phyloP scores from a whole-genome alignment of 441 rosid species.

The Croton laevigatus region DNA sequence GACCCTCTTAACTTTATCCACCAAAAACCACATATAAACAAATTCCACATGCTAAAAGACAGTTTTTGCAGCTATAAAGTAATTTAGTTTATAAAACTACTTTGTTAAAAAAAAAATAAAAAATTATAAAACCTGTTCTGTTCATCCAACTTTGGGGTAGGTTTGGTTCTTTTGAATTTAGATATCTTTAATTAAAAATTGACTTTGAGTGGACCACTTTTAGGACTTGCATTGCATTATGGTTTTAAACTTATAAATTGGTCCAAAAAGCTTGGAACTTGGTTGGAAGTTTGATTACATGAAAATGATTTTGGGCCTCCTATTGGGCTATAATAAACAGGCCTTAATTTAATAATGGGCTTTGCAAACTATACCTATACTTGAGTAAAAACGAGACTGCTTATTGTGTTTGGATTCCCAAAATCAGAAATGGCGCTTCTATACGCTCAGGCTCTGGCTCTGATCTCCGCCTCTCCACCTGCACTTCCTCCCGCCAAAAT shows the following conservation, averaged over 20 bases:
- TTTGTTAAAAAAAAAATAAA: too few species aligned
- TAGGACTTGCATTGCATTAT: too few species aligned
- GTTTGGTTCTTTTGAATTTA: not conserved
- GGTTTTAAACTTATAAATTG: not conserved
- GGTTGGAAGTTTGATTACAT: not conserved
- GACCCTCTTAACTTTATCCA: not conserved
- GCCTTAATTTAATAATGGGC: not conserved
- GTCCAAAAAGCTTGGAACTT: not conserved
- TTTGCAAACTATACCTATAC: not conserved
- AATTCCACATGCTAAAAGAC: not conserved
- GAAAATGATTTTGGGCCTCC: not conserved
- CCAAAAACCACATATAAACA: not conserved
- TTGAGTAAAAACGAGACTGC: not conserved
- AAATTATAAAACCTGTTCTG: not conserved
- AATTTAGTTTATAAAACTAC: not conserved
- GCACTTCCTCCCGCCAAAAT: constrained; percentile 36
- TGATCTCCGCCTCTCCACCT: constrained; percentile 7
- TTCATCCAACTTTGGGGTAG: not conserved
- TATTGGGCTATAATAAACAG: not conserved
- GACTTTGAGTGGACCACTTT: too few species aligned
- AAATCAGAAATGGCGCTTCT: not conserved
- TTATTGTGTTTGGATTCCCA: not conserved
- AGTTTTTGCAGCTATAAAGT: constrained; percentile 6
- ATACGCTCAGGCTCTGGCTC: not conserved
- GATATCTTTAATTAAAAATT: not conserved